Evolutionary conservation across 1,139 yeast genomes (phyloP), one percentile per base, ranked within the genome.

Genomic region (Scheffersomyces quercinus): DNA sequence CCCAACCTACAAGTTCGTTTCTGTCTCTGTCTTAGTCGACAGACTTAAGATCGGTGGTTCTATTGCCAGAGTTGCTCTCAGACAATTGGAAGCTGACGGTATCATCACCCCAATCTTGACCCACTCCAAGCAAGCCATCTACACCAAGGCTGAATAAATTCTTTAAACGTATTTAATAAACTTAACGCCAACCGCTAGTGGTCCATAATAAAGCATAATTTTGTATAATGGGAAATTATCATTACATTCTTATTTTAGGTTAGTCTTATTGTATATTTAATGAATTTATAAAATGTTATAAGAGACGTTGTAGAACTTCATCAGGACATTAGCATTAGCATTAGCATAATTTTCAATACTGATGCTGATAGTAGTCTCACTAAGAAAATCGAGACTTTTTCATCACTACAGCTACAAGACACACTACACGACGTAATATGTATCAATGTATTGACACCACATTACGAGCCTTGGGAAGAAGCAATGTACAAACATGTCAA

Each of bases 31-130:
- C 60, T 84, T 93, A 68, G 99, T 93, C 69, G 99, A 93, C 81
- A 91, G 99, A 84, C 85, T 95, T 77, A 93, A 95, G 95, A 82
- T 93, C 68, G 96, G 96, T 81, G 99, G 99, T 76, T 91, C 99
- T 56, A 68, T 93, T 68, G 99, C 99, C 68, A 91, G 99, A 81
- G 86, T 89, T 73, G 99, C 98, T 68, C 86, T 93, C 73, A 84
- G 82, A 75, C 97, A 93, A 73, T 88, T 95, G 75, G 98, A 89
- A 81, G 82, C 79, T 58, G 93, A 91, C 67, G 99, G 99, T 71
- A 77, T 88, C 74, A 95, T 95, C 77, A 88, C 85, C 81, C 91
- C 96, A 65, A 88, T 95, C 73, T 84, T 88, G 68, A 85, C 83
- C 75, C 97, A 90, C 88, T 85, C 97, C 70, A 88, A 88, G 81